Base-by-base conservation (phyloP, 169 alveolate genomes). In the Toxoplasma gondii region DNA sequence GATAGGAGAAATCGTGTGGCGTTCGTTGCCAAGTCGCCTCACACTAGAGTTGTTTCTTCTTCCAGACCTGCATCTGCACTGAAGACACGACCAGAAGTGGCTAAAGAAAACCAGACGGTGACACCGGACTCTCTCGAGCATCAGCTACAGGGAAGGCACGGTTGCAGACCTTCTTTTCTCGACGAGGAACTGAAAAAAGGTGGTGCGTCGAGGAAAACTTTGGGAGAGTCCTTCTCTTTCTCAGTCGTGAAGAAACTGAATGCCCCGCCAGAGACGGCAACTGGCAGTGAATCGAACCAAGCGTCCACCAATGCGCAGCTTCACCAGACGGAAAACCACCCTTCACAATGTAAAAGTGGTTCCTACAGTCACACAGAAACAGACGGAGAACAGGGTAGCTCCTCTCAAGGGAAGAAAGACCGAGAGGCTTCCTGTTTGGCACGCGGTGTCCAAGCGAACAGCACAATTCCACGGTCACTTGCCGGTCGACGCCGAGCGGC, bases 71-170 rank as follows among this genome's bases (percentile, higher is more conserved):
- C 24, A 7, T 78, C 87, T 29, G 34, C 78, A 64, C 78, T 64
- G 34, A 64, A 24, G 78, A 64, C 16, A 64, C 24, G n/a, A 64
- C 34, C 78, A 24, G 78, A 64, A 64, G 2, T 29, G 34, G 78
- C 78, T 64, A 10, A 64, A 19, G 78, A 64, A 24, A 64, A 4
- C 27, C 29, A 64, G n/a, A 64, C 16, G 34, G 27, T 17, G 78
- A 64, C 34, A 29, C 27, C 78, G 34, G 78, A 10, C 34, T 1
- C 78, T 64, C 78, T 64, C 34, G 45, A 78, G 34, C 27, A 78
- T 78, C 45, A 78, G 87, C 39, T 78, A 34, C 87, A 78, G 45
- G 87, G 87, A 27, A 78, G 87, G 44, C 87, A 78, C 44, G 87
- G 87, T 31, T 78, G 87, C 87, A 17, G 87, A 44, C 87, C 87